Evolutionary conservation across 305 asterid species (phyloP).

Genomic region (Fraxinus angustifolia): DNA sequence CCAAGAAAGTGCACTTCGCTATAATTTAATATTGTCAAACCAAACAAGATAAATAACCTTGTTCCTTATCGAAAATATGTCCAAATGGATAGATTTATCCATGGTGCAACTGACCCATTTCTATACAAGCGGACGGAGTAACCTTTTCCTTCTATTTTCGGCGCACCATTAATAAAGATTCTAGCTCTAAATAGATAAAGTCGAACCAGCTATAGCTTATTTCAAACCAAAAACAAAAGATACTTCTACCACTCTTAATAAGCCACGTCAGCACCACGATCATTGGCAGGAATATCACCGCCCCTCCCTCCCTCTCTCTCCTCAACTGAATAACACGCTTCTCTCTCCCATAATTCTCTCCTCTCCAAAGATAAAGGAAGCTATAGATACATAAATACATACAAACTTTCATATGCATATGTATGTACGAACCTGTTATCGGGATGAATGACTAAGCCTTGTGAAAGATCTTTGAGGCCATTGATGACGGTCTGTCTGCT

Average conservation of each 20-base stretch:
- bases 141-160: neutral
- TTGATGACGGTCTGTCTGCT: slow-evolving; percentile 54
- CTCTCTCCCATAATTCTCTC: neutral
- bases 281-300: neutral
- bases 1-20: neutral
- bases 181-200: neutral
- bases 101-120: neutral
- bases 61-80: neutral
- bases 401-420: neutral
- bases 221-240: slow-evolving; percentile 6
- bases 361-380: neutral
- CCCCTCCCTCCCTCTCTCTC: neutral
- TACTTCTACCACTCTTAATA: neutral
- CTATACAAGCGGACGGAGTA: neutral
- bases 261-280: slow-evolving; percentile 24
- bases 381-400: neutral
- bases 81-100: neutral
- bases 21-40: neutral
- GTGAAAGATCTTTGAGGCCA: slow-evolving; percentile 58
- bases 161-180: neutral
- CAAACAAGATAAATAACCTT: neutral
- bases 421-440: slow-evolving; percentile 49
- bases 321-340: neutral
- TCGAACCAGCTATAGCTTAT: neutral
- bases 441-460: slow-evolving; percentile 53